Percentiles rank a stretch among this genome's conserved stretches.
These are phyloP conservation scores for Lecanoromycetidae sp. DNA, from an alignment of 2,329 filamentous ascomycete genomes.

Conservation along the genomic window DNA sequence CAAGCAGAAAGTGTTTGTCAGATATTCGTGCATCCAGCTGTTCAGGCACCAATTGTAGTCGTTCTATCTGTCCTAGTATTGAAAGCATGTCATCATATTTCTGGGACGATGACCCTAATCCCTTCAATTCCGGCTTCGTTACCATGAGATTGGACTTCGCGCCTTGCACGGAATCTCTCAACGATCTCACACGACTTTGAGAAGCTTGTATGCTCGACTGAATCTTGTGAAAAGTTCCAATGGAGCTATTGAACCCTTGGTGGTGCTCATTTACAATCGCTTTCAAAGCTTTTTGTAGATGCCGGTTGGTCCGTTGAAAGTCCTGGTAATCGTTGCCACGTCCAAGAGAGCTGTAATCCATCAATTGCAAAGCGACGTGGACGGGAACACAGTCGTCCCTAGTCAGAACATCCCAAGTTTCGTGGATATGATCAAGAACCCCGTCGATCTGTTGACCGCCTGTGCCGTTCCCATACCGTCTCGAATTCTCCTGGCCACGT, in stretches of 20 bases:
- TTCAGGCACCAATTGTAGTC: conserved; percentile 78
- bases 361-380: conserved; percentile 84
- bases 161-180: conserved; percentile 71
- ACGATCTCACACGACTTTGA: conserved; percentile 67
- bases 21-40: conserved; percentile 89
- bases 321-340: conserved; percentile 76
- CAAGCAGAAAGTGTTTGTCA: conserved; percentile 86
- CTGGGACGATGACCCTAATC: conserved; percentile 74
- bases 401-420: conserved; percentile 87
- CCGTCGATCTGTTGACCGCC: conserved; percentile 18
- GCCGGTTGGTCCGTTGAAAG: conserved; percentile 71
- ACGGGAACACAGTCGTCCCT: conserved; percentile 81
- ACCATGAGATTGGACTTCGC: conserved; percentile 72
- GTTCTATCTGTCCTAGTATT: conserved; percentile 70
- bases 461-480: conserved; percentile 12
- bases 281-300: conserved; percentile 86
- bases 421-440: conserved; percentile 69
- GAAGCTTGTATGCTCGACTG: conserved; percentile 83
- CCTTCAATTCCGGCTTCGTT: conserved; percentile 82
- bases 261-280: conserved; percentile 97
- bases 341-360: conserved; percentile 87
- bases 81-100: conserved; percentile 84
- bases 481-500: conserved; percentile 4
- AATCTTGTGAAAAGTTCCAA: conserved; percentile 97
- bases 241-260: conserved; percentile 97